These are phyloP conservation scores for Pichia pseudocactophila DNA, from an alignment of 805 yeast genomes.

Conservation along the genomic window DNA sequence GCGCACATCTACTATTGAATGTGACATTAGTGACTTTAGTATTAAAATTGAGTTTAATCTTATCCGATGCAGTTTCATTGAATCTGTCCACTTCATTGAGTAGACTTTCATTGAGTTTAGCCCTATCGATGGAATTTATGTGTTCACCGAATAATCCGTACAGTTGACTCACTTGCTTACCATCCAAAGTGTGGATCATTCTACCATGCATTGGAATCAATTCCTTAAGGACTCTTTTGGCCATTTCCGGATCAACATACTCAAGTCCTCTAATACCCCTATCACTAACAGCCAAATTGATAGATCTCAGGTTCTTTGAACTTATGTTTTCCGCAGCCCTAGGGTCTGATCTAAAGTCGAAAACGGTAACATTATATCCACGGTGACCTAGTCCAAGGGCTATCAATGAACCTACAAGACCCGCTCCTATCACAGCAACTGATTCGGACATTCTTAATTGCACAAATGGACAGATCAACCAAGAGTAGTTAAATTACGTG, in stretches of 20 bases:
- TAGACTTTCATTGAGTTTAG: constrained; percentile 53
- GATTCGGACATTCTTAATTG: constrained; percentile 17
- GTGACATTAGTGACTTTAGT: constrained; percentile 42
- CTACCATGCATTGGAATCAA: constrained; percentile 84
- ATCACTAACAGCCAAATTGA: constrained; percentile 80
- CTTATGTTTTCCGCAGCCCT: constrained; percentile 21
- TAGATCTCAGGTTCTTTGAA: constrained; percentile 43
- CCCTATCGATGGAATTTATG: constrained; percentile 79
- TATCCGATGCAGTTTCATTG: constrained; percentile 18
- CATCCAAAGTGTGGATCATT: constrained; percentile 71
- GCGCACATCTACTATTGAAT: constrained; percentile 8
- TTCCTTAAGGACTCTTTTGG: constrained; percentile 43
- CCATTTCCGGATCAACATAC: constrained; percentile 51
- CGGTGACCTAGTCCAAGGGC: constrained; percentile 70
- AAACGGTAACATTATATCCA: constrained; percentile 65
- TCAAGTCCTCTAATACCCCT: constrained; percentile 70
- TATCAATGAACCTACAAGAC: constrained; percentile 78
- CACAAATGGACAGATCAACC: too few relatives aligned
- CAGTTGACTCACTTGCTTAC: constrained; percentile 54
- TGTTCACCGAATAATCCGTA: constrained; percentile 79
- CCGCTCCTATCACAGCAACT: constrained; percentile 76
- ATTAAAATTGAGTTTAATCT: constrained; percentile 41
- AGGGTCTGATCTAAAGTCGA: constrained; percentile 67
- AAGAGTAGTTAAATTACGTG: too few relatives aligned
- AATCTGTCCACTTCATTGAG: constrained; percentile 53